These are phyloP conservation scores for Pichia pseudocactophila DNA, from an alignment of 805 yeast species.

Conservation along the genomic window DNA sequence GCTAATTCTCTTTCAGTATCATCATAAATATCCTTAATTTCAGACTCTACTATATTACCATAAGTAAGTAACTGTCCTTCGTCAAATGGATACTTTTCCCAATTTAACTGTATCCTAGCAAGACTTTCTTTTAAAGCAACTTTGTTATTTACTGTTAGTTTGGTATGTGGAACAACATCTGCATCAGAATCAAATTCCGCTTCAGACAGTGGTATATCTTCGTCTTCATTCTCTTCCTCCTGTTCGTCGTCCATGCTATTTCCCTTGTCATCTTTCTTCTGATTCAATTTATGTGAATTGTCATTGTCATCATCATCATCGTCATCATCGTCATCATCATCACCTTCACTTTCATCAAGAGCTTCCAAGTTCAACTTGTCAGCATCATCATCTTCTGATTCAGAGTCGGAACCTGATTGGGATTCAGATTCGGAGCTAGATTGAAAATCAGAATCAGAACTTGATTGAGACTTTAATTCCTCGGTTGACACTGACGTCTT, in stretches of 20 bases:
- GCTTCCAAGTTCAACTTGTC: constrained; percentile 20
- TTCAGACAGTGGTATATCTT: constrained; percentile 81
- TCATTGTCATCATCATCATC: constrained; percentile 29
- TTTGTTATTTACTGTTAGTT: constrained; percentile 76
- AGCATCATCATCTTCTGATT: constrained; percentile 14
- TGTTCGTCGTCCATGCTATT: constrained; percentile 35
- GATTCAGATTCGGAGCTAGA: constrained; percentile 26
- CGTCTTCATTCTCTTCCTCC: constrained; percentile 60
- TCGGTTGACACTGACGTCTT: no score
- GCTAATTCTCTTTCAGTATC: constrained; percentile 95
- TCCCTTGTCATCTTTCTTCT: no score
- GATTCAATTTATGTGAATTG: constrained; percentile 22
- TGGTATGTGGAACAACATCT: constrained; percentile 87
- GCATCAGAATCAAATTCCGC: constrained; percentile 92
- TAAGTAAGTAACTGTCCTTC: constrained; percentile 77
- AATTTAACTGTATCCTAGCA: constrained; percentile 57
- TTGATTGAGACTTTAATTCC: no score
- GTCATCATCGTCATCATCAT: constrained; percentile 26
- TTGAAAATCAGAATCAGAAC: constrained; percentile 12
- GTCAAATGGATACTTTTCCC: constrained; percentile 59
- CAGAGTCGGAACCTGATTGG: constrained; percentile 31
- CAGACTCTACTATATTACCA: constrained; percentile 47
- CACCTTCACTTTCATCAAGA: constrained; percentile 35
- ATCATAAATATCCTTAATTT: constrained; percentile 81
- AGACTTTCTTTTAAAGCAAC: constrained; percentile 72